Evolutionary conservation across 2,329 filamentous ascomycete species (phyloP).

Genomic region (Nemania serpens): DNA sequence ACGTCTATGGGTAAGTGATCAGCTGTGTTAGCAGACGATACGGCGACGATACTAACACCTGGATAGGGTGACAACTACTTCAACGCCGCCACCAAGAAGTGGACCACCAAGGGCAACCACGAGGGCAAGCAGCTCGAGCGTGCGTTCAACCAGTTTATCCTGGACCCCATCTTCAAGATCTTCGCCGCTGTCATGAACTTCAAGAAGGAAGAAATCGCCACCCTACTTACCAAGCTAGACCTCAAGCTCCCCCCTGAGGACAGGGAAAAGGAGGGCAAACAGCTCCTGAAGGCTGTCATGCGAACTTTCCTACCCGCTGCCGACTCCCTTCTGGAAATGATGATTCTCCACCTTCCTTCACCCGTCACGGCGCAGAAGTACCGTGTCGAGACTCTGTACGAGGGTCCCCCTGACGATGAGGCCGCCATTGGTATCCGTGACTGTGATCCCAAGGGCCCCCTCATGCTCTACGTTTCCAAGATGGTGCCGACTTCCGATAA

Average conservation of each 20-base stretch:
- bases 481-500: conserved; percentile 99
- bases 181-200: conserved; percentile 97
- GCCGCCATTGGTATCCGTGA: conserved; percentile 95
- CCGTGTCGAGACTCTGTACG: conserved; percentile 98
- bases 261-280: conserved; percentile 94
- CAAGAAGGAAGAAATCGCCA: conserved; percentile 90
- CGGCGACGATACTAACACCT: conserved; percentile 32
- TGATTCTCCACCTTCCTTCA: conserved; percentile 98
- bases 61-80: conserved; percentile 91
- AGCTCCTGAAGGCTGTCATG: conserved; percentile 97
- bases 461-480: conserved; percentile 99
- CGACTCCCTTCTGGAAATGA: conserved; percentile 99
- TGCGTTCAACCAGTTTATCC: conserved; percentile 99
- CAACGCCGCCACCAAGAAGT: conserved; percentile 99
- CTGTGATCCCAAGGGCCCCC: conserved; percentile 95
- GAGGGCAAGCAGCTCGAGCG: conserved; percentile 93
- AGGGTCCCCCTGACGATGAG: conserved; percentile 93
- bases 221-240: conserved; percentile 87
- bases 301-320: conserved; percentile 98
- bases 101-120: conserved; percentile 83
- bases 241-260: conserved; percentile 90
- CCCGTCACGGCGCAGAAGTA: conserved; percentile 95
- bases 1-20: conserved; percentile 86
- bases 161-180: conserved; percentile 99
- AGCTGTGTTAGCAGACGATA: background rate